phyloP scores from a whole-genome alignment of 225 moss, liverwort and hornwort species.

The Marchantia paleacea region DNA sequence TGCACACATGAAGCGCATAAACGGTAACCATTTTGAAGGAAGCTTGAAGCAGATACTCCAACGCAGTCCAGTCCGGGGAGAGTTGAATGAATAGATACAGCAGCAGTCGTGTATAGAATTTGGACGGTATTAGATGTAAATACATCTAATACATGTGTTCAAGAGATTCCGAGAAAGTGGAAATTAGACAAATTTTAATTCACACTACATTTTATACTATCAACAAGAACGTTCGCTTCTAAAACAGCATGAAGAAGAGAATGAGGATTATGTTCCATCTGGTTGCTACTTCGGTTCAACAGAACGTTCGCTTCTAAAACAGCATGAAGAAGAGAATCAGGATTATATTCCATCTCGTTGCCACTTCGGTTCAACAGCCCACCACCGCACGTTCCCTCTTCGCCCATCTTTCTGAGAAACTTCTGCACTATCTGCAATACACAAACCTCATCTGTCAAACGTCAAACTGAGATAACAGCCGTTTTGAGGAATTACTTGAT shows the following conservation, averaged over 20 bases:
- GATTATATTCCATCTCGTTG: not conserved
- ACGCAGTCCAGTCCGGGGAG: too few relatives aligned
- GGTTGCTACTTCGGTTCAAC: not conserved
- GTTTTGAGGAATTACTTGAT: not conserved
- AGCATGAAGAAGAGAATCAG: constrained; percentile 1
- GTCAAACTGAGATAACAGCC: too few relatives aligned
- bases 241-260: constrained; percentile 8
- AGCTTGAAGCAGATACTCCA: too few relatives aligned
- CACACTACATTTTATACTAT: constrained; percentile 9
- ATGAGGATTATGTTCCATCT: constrained; percentile 2
- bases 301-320: constrained; percentile 7
- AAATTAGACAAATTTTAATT: too few relatives aligned
- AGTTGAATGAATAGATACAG: too few relatives aligned
- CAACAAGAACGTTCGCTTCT: constrained; percentile 9
- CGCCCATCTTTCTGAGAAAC: constrained; percentile 7
- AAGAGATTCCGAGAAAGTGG: too few relatives aligned
- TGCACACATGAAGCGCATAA: too few relatives aligned
- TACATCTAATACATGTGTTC: too few relatives aligned
- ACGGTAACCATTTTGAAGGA: too few relatives aligned
- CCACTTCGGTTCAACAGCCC: not conserved
- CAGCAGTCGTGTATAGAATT: too few relatives aligned
- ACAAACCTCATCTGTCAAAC: not conserved
- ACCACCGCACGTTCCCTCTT: not conserved
- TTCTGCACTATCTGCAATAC: constrained; percentile 1
- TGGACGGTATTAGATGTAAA: too few relatives aligned